These are phyloP conservation scores for Escallonia rubra DNA, from an alignment of 129 eudicot species.

Conservation along the genomic window DNA sequence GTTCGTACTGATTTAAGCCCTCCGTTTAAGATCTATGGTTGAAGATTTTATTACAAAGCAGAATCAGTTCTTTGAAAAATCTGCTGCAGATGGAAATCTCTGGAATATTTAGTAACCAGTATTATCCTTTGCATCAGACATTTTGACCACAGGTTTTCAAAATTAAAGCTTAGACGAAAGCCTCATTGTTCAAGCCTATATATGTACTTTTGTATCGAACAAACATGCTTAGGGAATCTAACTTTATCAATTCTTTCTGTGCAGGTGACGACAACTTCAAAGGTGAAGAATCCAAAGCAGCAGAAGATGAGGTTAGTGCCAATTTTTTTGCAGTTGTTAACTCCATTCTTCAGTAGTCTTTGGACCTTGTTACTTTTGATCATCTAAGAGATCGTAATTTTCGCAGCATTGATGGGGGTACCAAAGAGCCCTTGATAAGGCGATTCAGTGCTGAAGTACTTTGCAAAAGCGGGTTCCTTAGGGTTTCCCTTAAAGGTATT, in stretches of 20 bases:
- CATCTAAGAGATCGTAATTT: not conserved
- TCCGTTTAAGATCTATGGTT: too few species aligned
- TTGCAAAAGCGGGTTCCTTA: not conserved
- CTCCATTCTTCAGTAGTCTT: not conserved
- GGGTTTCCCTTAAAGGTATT: slow-evolving; percentile 3
- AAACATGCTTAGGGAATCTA: not conserved
- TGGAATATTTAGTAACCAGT: too few species aligned
- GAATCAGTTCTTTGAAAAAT: too few species aligned
- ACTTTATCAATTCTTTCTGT: not conserved
- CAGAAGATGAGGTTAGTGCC: slow-evolving; percentile 23
- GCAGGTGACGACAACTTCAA: slow-evolving; percentile 40
- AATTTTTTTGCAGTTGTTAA: not conserved
- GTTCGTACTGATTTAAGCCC: not conserved
- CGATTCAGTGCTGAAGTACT: not conserved
- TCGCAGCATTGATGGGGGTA: slow-evolving; percentile 2
- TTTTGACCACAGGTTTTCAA: too few species aligned
- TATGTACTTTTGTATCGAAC: not conserved
- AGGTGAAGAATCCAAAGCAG: slow-evolving; percentile 35
- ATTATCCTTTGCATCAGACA: too few species aligned
- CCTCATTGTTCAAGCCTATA: not conserved
- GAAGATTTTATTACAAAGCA: too few species aligned
- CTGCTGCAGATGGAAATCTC: too few species aligned
- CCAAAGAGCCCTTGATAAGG: slow-evolving; percentile 5
- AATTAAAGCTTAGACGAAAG: not conserved
- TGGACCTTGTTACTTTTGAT: not conserved